phyloP scores from a whole-genome alignment of 371 early-diverging fungal species.

The Syncephalastrum sp. region DNA sequence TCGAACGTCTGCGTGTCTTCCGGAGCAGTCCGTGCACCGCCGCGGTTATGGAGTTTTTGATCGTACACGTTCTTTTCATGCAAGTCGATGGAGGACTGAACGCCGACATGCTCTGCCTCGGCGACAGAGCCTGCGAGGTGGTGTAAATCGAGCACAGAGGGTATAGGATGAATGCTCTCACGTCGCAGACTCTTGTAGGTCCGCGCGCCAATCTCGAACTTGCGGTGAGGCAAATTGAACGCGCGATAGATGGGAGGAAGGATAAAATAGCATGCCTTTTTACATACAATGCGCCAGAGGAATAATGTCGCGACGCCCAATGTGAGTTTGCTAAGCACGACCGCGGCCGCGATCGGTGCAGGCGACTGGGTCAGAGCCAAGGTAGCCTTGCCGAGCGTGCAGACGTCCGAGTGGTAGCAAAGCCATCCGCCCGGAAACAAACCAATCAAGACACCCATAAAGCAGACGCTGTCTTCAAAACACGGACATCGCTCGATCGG shows the following conservation, averaged over 20 bases:
- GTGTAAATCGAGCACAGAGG: slow-evolving; percentile 62
- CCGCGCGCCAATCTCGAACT: slow-evolving; percentile 52
- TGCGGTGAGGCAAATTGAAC: slow-evolving; percentile 61
- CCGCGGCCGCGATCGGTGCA: slow-evolving; percentile 25
- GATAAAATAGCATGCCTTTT: slow-evolving; percentile 55
- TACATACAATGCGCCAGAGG: slow-evolving; percentile 62
- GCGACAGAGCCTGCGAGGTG: slow-evolving; percentile 45
- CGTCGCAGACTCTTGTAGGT: slow-evolving; percentile 58
- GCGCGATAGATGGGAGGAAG: slow-evolving; percentile 64
- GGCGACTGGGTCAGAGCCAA: slow-evolving; percentile 37
- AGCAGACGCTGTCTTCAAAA: slow-evolving; percentile 78
- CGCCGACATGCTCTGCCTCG: slow-evolving; percentile 51
- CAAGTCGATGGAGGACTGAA: slow-evolving; percentile 58
- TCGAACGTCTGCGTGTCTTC: slow-evolving; percentile 27
- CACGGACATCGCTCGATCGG: slow-evolving; percentile 81
- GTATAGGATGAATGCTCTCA: slow-evolving; percentile 62
- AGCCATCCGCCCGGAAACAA: slow-evolving; percentile 65
- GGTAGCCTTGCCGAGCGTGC: slow-evolving; percentile 25
- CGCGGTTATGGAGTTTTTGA: slow-evolving; percentile 35
- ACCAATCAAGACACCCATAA: slow-evolving; percentile 70
- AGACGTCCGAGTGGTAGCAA: slow-evolving; percentile 40
- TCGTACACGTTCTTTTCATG: slow-evolving; percentile 48
- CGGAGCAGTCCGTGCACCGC: slow-evolving; percentile 14
- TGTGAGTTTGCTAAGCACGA: slow-evolving; percentile 45
- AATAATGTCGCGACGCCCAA: slow-evolving; percentile 60